Evolutionary conservation across 73 alveolate genomes (phyloP).

Genomic region (Diophrys sp.): DNA sequence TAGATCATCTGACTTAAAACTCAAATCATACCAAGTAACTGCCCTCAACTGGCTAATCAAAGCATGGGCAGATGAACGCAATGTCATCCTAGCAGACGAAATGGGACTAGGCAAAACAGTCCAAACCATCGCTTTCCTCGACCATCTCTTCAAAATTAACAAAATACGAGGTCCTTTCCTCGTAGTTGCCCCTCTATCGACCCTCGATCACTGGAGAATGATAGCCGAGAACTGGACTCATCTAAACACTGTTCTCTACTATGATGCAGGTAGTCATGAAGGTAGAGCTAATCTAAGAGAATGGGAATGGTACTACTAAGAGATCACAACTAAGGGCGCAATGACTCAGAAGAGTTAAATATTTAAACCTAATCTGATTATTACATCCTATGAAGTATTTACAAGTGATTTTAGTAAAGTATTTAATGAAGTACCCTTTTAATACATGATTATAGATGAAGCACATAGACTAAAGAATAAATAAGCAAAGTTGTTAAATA

Average conservation of each 20-base stretch:
- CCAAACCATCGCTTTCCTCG: conserved; percentile 84
- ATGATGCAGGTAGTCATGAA: conserved; percentile 76
- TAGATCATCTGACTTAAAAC: conserved; percentile 18
- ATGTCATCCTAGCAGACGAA: conserved; percentile 90
- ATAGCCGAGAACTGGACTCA: conserved; percentile 90
- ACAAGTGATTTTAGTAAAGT: conserved; percentile 77
- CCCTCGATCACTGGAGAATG: conserved; percentile 89
- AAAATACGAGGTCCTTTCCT: conserved; percentile 79
- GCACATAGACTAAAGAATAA: conserved; percentile 98
- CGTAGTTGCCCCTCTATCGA: conserved; percentile 83
- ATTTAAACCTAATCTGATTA: conserved; percentile 71
- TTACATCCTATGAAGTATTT: conserved; percentile 94
- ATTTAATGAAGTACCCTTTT: conserved; percentile 79
- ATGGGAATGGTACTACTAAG: conserved; percentile 81
- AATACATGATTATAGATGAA: conserved; percentile 95
- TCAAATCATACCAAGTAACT: conserved; percentile 87
- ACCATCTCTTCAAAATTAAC: conserved; percentile 45
- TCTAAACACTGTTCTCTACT: conserved; percentile 77
- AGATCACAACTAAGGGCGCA: conserved; percentile 71
- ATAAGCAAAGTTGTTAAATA: conserved; percentile 84
- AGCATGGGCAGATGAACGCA: conserved; percentile 73
- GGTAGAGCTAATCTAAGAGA: conserved; percentile 75
- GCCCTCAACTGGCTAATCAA: conserved; percentile 91
- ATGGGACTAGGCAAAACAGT: conserved; percentile 98
- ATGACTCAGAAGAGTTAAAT: conserved; percentile 65